These are phyloP conservation scores for Sarocladiaceae sp. DNA, from an alignment of 2,329 filamentous ascomycete species.

Conservation along the genomic window DNA sequence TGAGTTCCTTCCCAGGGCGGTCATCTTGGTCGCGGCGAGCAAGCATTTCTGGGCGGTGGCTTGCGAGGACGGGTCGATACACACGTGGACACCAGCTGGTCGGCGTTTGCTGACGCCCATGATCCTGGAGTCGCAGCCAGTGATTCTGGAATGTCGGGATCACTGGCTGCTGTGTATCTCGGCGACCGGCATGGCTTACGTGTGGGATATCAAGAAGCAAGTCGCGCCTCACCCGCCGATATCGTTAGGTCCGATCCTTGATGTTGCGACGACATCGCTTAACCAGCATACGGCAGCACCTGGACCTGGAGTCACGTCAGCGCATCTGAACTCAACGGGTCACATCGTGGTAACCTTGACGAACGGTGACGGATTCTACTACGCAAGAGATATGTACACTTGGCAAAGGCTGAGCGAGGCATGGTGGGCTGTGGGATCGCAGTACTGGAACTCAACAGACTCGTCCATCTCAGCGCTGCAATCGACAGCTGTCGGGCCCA, in stretches of 20 bases:
- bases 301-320: conserved; percentile 81
- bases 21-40: conserved; percentile 87
- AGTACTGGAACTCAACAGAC: conserved; percentile 98
- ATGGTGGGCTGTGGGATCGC: conserved; percentile 96
- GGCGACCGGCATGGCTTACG: conserved; percentile 79
- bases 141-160: conserved; percentile 84
- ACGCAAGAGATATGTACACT: conserved; percentile 75
- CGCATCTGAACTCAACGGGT: conserved; percentile 82
- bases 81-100: conserved; percentile 89
- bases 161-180: conserved; percentile 89
- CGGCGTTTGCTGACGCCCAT: conserved; percentile 78
- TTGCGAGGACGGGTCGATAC: conserved; percentile 85
- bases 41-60: conserved; percentile 86
- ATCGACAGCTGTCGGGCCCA: conserved; percentile 59
- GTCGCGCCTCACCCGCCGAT: conserved; percentile 83
- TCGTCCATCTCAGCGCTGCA: conserved; percentile 78
- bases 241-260: conserved; percentile 80
- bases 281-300: conserved; percentile 68
- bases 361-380: conserved; percentile 91
- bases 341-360: conserved; percentile 83
- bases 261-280: conserved; percentile 75
- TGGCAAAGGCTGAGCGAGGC: conserved; percentile 96
- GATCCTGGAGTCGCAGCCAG: conserved; percentile 84
- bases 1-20: conserved; percentile 80
- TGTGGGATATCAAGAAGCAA: conserved; percentile 86